These are phyloP conservation scores for Coemansia javaensis DNA, from an alignment of 192 early-diverging fungal genomes.

Conservation along the genomic window DNA sequence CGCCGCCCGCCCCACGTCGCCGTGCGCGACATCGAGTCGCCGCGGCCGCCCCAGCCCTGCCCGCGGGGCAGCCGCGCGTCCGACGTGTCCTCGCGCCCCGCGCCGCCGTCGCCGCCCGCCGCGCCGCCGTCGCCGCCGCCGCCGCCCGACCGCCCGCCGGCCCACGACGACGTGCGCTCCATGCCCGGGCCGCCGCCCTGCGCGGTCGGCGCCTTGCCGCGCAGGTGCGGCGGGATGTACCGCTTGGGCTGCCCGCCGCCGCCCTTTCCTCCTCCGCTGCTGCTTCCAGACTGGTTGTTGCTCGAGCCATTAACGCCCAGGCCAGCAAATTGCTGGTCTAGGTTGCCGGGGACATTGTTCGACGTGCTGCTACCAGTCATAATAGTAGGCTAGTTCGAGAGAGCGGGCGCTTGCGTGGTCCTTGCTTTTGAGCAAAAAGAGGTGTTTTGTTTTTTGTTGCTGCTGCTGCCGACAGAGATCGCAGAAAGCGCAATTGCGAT, in stretches of 20 bases:
- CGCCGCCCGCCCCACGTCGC: constrained; percentile 53
- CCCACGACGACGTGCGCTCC: constrained; percentile 54
- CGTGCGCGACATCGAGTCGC: constrained; percentile 43
- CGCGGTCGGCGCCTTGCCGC: constrained; percentile 50
- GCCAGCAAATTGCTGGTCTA: constrained; percentile 70
- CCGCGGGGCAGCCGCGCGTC: constrained; percentile 46
- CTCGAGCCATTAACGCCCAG: constrained; percentile 62
- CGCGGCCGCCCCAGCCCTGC: constrained; percentile 25
- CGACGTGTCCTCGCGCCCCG: constrained; percentile 31
- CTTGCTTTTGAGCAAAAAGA: no score
- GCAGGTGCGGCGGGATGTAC: constrained; percentile 70
- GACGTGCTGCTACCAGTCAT: constrained; percentile 50
- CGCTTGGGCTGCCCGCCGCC: constrained; percentile 25
- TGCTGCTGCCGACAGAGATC: no score
- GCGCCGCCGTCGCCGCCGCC: constrained; percentile 44
- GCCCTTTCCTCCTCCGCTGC: constrained; percentile 14
- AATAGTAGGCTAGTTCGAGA: constrained; percentile 23
- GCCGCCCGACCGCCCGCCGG: constrained; percentile 38
- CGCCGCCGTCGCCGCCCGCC: constrained; percentile 10
- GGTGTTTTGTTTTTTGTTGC: no score
- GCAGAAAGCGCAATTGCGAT: no score
- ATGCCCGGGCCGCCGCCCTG: constrained; percentile 41
- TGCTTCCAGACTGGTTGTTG: constrained; percentile 10
- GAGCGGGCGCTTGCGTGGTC: no score
- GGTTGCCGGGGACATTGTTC: constrained; percentile 60